phyloP scores from a whole-genome alignment of 1,139 yeast genomes.

The Zygosaccharomyces sapae region DNA sequence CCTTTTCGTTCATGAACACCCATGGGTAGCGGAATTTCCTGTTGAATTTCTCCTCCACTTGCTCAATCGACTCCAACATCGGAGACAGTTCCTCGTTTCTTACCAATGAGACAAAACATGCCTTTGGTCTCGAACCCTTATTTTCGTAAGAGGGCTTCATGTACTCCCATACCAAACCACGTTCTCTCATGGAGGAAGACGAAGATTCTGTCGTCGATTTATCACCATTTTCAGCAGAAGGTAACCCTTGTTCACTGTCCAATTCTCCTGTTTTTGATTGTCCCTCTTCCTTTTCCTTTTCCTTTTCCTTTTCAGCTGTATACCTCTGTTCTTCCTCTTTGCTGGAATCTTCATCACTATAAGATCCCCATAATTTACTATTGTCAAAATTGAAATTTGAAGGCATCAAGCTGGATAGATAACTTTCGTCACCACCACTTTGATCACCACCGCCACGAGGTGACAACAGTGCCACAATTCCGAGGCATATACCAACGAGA shows the following conservation, averaged over 20 bases:
- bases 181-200: not conserved
- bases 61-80: constrained; percentile 55
- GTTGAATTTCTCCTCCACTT: constrained; percentile 71
- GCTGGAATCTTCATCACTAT: constrained; percentile 4
- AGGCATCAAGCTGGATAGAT: not conserved
- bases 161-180: constrained; percentile 10
- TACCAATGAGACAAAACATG: constrained; percentile 69
- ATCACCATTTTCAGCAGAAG: not conserved
- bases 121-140: constrained; percentile 44
- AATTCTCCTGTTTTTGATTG: not conserved
- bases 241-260: not conserved
- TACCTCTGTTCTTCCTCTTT: constrained; percentile 13
- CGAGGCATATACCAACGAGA: constrained; percentile 11
- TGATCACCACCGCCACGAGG: constrained; percentile 8
- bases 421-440: constrained; percentile 1
- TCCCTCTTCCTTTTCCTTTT: constrained; percentile 8
- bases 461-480: constrained; percentile 8
- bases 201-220: constrained; percentile 12
- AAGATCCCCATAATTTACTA: constrained; percentile 7
- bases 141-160: constrained; percentile 18
- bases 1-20: constrained; percentile 63
- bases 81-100: constrained; percentile 63
- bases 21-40: constrained; percentile 60
- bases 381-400: not conserved
- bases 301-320: constrained; percentile 14